These are phyloP conservation scores for Botryotinia calthae DNA, from an alignment of 2,329 filamentous ascomycete genomes.

Conservation along the genomic window DNA sequence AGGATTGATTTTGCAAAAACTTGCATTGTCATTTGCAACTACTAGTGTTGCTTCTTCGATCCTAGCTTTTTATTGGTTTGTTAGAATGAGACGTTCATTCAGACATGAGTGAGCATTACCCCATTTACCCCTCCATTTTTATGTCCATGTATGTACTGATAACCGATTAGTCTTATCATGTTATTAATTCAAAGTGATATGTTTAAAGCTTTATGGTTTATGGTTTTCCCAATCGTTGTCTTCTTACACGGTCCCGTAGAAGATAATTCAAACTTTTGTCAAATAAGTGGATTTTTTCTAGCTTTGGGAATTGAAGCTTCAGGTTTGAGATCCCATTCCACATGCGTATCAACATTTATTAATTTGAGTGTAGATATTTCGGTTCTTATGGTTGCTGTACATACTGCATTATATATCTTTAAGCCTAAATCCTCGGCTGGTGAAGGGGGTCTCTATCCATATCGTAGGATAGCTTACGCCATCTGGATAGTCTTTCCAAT, in stretches of 20 bases:
- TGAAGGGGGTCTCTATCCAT: conserved; percentile 66
- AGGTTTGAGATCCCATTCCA: conserved; percentile 41
- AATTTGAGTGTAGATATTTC: conserved; percentile 53
- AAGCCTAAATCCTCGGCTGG: conserved; percentile 49
- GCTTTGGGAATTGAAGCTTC: conserved; percentile 65
- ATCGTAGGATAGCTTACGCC: conserved; percentile 58
- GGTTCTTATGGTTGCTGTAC: conserved; percentile 69
- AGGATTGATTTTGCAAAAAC: conserved; percentile 33
- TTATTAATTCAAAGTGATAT: conserved; percentile 70
- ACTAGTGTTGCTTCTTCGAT: conserved; percentile 57
- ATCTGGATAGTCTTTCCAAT: conserved; percentile 58
- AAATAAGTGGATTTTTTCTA: conserved; percentile 66
- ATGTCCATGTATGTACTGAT: conserved; percentile 14
- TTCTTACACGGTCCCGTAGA: conserved; percentile 51
- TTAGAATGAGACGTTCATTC: conserved; percentile 70
- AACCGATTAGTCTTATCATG: conserved; percentile 62
- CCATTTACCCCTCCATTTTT: not conserved
- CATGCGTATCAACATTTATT: not conserved
- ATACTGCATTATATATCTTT: conserved; percentile 71
- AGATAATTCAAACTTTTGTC: conserved; percentile 58
- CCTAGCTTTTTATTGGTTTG: conserved; percentile 67
- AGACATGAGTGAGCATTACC: conserved; percentile 62
- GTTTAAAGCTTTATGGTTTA: conserved; percentile 66
- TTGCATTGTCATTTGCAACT: conserved; percentile 43
- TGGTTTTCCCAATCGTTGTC: conserved; percentile 61